Evolutionary conservation across 805 yeast species (phyloP).

Genomic region (Starmera amethionina): DNA sequence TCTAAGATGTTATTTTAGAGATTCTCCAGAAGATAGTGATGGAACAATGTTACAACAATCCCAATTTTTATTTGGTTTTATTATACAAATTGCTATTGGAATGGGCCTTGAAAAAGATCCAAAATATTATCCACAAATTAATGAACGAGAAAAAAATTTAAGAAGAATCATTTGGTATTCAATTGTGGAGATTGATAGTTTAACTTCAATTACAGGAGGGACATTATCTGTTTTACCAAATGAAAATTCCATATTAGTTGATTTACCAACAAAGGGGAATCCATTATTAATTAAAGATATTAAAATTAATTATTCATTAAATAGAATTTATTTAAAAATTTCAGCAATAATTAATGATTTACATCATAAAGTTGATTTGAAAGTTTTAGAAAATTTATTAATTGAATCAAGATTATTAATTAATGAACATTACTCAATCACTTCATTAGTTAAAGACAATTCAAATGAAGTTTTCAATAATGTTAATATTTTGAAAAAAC

Average conservation of each 20-base stretch:
- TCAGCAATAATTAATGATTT: constrained; percentile 6
- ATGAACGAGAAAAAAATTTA: constrained; percentile 5
- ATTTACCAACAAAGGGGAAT: no score
- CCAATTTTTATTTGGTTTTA: constrained; percentile 25
- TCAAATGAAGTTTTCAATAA: constrained; percentile 3
- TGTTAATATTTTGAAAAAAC: constrained; percentile 3
- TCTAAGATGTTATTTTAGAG: constrained; percentile 27
- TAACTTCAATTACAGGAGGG: constrained; percentile 6
- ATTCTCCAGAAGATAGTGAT: constrained; percentile 38
- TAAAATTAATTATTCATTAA: constrained; percentile 1
- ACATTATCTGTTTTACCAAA: constrained; percentile 7
- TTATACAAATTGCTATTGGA: constrained; percentile 32
- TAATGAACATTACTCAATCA: constrained; percentile 3
- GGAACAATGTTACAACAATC: constrained; percentile 30
- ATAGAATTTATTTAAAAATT: constrained; percentile 3
- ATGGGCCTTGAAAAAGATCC: constrained; percentile 43
- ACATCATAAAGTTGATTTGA: constrained; percentile 4
- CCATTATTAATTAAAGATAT: background rate
- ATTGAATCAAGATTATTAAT: constrained; percentile 5
- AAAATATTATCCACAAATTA: constrained; percentile 9
- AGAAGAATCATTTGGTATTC: constrained; percentile 13
- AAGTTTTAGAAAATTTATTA: constrained; percentile 1
- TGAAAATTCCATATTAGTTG: background rate
- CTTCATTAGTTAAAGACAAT: background rate
- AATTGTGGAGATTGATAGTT: constrained; percentile 7